Evolutionary conservation across 2,329 filamentous ascomycete genomes (phyloP).

Genomic region (Dothistroma septosporum): DNA sequence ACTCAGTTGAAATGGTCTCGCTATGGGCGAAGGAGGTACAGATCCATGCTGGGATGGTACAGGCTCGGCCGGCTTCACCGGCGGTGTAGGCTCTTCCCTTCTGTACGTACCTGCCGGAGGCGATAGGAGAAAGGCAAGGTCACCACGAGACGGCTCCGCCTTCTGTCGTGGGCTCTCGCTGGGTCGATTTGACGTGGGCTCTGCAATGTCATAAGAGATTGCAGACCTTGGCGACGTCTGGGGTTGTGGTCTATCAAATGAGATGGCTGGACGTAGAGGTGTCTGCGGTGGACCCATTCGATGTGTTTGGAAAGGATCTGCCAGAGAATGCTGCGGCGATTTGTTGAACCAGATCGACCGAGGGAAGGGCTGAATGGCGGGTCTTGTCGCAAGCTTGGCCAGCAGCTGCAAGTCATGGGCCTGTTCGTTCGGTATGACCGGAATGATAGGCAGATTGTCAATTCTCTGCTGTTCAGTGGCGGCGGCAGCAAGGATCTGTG

Average conservation of each 20-base stretch:
- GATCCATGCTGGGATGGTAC: background rate
- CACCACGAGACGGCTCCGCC: conserved; percentile 5
- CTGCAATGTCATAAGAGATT: background rate
- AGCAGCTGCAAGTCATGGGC: conserved; percentile 37
- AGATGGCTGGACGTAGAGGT: conserved; percentile 12
- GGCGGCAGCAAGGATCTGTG: conserved; percentile 36
- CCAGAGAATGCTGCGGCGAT: conserved; percentile 7
- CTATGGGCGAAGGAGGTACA: background rate
- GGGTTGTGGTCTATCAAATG: background rate
- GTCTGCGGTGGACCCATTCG: conserved; percentile 10
- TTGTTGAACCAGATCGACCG: background rate
- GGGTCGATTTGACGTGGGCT: background rate
- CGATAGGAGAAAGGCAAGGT: conserved; percentile 7
- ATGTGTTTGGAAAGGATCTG: conserved; percentile 3
- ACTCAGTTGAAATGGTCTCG: background rate
- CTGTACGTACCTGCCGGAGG: background rate
- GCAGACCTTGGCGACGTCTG: background rate
- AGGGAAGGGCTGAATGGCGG: conserved; percentile 11
- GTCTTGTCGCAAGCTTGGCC: conserved; percentile 27
- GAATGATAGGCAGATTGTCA: conserved; percentile 17
- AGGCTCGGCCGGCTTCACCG: background rate
- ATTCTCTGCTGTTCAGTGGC: conserved; percentile 32
- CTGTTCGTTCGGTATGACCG: conserved; percentile 39
- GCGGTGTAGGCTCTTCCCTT: background rate
- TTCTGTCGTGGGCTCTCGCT: background rate